Evolutionary conservation across 495 filamentous ascomycete genomes (phyloP).

Genomic region (Neurospora cerealis): DNA sequence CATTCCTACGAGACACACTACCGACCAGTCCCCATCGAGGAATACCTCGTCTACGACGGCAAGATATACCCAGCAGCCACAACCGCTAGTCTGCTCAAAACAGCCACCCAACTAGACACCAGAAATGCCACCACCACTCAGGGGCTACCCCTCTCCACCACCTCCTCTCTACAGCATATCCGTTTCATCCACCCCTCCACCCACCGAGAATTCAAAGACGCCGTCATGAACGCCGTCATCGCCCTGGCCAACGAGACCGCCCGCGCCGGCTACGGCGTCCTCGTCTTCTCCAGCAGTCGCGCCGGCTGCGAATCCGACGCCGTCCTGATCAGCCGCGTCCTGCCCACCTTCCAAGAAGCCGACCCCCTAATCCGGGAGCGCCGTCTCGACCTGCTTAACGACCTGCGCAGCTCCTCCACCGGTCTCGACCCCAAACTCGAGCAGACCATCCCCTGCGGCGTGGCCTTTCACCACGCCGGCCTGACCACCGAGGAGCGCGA

Average conservation of each 20-base stretch:
- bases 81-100: slow-evolving; percentile 52
- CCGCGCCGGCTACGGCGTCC: slow-evolving; percentile 54
- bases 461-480: slow-evolving; percentile 74
- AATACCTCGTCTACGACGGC: slow-evolving; percentile 68
- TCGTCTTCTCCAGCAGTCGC: slow-evolving; percentile 72
- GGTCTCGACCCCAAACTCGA: slow-evolving; percentile 60
- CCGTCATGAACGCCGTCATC: slow-evolving; percentile 59
- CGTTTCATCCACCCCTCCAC: slow-evolving; percentile 44
- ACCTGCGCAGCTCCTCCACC: slow-evolving; percentile 54
- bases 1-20: slow-evolving; percentile 66
- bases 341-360: slow-evolving; percentile 37
- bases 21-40: slow-evolving; percentile 63
- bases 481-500: slow-evolving; percentile 75
- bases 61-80: slow-evolving; percentile 55
- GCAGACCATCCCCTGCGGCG: slow-evolving; percentile 52
- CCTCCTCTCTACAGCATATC: slow-evolving; percentile 21
- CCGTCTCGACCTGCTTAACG: slow-evolving; percentile 56
- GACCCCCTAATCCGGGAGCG: slow-evolving; percentile 42
- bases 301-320: slow-evolving; percentile 55
- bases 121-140: slow-evolving; percentile 21
- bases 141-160: slow-evolving; percentile 10
- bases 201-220: slow-evolving; percentile 51
- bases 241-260: slow-evolving; percentile 59
- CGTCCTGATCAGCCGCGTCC: slow-evolving; percentile 49
- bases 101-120: slow-evolving; percentile 42